phyloP scores from a whole-genome alignment of 768 basidiomycete species.

The Agaricus blazei region DNA sequence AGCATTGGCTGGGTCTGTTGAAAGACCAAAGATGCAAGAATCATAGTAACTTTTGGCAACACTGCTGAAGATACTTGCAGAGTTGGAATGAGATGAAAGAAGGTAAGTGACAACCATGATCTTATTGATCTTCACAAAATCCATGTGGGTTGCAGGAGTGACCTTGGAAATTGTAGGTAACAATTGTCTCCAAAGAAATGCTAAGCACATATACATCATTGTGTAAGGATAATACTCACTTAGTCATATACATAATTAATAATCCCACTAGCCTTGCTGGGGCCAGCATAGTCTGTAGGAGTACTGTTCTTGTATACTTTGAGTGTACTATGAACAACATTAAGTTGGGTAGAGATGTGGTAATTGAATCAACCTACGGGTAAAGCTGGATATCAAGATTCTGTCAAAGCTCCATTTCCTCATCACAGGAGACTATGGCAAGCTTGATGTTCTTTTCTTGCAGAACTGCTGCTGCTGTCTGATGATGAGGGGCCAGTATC shows the following conservation, averaged over 20 bases:
- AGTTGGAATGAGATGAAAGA: constrained; percentile 60
- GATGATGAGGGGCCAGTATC: constrained; percentile 89
- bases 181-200: constrained; percentile 55
- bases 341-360: neutral
- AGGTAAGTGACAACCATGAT: constrained; percentile 87
- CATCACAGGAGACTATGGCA: constrained; percentile 97
- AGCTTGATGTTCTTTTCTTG: constrained; percentile 88
- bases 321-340: constrained; percentile 53
- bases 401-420: constrained; percentile 88
- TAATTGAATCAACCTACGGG: constrained; percentile 56
- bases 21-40: constrained; percentile 86
- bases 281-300: constrained; percentile 76
- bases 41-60: constrained; percentile 88
- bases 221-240: constrained; percentile 45
- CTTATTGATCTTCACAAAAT: constrained; percentile 87
- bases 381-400: constrained; percentile 87
- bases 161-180: constrained; percentile 89
- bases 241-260: constrained; percentile 84
- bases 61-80: constrained; percentile 68
- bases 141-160: constrained; percentile 67
- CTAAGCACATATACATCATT: neutral
- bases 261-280: constrained; percentile 95
- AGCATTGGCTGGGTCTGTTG: constrained; percentile 65
- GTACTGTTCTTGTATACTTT: constrained; percentile 90
- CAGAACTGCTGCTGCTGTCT: constrained; percentile 88